Percentiles rank a stretch among this genome's conserved stretches.
Evolutionary conservation across 805 yeast genomes (phyloP).

Genomic region (Citeromyces nyonsensis): DNA sequence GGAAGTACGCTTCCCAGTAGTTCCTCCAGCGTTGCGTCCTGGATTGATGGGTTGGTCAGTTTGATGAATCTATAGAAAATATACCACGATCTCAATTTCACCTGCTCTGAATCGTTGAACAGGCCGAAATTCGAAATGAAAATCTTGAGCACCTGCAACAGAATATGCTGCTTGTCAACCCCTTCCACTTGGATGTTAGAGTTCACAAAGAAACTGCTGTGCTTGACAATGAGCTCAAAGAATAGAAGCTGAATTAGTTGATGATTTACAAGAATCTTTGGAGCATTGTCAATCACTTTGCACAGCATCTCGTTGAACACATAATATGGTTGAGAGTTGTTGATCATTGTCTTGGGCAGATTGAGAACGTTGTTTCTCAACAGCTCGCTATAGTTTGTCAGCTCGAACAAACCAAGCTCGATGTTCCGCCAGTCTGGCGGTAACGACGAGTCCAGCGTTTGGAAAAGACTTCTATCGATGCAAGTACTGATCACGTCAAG

Average conservation of each 20-base stretch:
- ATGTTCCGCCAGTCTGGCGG: constrained; percentile 59
- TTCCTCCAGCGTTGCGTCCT: constrained; percentile 32
- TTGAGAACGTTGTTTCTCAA: constrained; percentile 66
- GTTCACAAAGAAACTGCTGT: constrained; percentile 44
- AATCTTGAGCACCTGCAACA: constrained; percentile 52
- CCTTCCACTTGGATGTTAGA: constrained; percentile 21
- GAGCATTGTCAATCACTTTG: constrained; percentile 19
- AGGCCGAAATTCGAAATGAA: constrained; percentile 76
- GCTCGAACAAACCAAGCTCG: constrained; percentile 78
- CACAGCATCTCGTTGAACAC: constrained; percentile 48
- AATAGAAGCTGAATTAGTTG: constrained; percentile 71
- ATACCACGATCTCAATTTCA: constrained; percentile 82
- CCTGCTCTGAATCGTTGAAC: constrained; percentile 58
- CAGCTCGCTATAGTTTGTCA: constrained; percentile 66
- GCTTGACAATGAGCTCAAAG: constrained; percentile 77
- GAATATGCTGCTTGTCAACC: constrained; percentile 28
- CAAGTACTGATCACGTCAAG: constrained; percentile 22
- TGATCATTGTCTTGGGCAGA: constrained; percentile 48
- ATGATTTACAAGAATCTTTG: constrained; percentile 37
- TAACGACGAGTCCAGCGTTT: constrained; percentile 3
- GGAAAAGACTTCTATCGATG: constrained; percentile 26
- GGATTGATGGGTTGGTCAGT: constrained; percentile 51
- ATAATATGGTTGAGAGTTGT: constrained; percentile 47
- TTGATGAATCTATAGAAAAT: constrained; percentile 72
- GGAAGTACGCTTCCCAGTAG: constrained; percentile 47